Base-by-base conservation (phyloP, 495 filamentous ascomycete species). In the Aspergillus kassunensis region DNA sequence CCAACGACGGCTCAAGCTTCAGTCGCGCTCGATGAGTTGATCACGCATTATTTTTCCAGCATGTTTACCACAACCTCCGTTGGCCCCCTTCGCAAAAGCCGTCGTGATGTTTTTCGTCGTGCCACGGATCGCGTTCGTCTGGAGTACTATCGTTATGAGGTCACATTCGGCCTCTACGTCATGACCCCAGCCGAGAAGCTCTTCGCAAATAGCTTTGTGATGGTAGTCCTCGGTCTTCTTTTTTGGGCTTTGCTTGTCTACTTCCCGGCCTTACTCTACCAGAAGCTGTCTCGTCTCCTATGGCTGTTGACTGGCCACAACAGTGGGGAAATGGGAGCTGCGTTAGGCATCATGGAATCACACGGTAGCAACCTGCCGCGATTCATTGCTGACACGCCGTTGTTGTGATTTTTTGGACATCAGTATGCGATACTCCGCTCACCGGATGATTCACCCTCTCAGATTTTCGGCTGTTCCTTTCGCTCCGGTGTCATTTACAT, bases 91-190 rank as follows among this genome's bases (percentile, higher is more conserved):
- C 45, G 47, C 18, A 58, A 56, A 19, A 33, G 59, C 15, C 58
- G 51, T 13, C 62, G 59, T 24, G 68, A 66, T 44, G 47, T 63
- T 4, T 13, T 71, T 25, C 65, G 65, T 48, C 65, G 68, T 21
- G 30, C 78, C 31, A 49, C 77, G 47, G 75, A 79, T 46, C 79
- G 79, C 62, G 68, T 87, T 21, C 76, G 77, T 55, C 75, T 83
- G 42, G 86, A 86, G 63, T 80, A 83, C 56, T 89, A 89, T 63
- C 86, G 87, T 59, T 88, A 88, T 62, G 85, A 88, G 64, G 86
- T 88, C 54, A 88, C 86, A 8, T 85, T 85, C 61, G 78, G 81
- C 29, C 70, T 88, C 19, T 89, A 89, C 65, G 87, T 88, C 70
- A 74, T 89, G 58, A 88, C 84, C 0, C 78, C 83, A 13, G 80